Base-by-base conservation (phyloP, 768 basidiomycete genomes). In the Lyophyllum atratum region DNA sequence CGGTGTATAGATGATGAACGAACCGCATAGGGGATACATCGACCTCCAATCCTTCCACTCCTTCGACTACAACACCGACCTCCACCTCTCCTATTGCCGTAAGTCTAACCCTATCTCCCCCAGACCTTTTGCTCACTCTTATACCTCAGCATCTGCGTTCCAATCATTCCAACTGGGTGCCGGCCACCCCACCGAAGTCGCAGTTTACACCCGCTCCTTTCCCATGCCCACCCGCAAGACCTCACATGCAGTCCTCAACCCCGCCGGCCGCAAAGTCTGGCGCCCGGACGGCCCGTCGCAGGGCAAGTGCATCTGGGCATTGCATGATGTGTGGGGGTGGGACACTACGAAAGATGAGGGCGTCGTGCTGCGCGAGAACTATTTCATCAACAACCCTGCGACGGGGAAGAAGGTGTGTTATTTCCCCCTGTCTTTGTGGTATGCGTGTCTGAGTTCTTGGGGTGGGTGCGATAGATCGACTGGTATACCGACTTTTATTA, bases 301-400 rank as follows among this genome's bases (percentile, higher is more conserved):
- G 59, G 85, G 88, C 14, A 69, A 79, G 56, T 97, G 95, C 66
- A 62, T 95, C 3, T 96, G 95, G 95, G 88, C 92, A 64, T 82
- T 87, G 75, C 94, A 98, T 61, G 92, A 91, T 17, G 92, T 98
- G 4, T 99, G 97, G 96, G 84, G 86, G 0, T 98, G 89, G 87
- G 89, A 93, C 64, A 72, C 70, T 5, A 74, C 73, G 26, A 87
- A 85, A 63, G 71, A 85, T 14, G 78, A 84, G 58, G 87, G 86
- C 0, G 86, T 95, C 1, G 85, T 91, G 3, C 71, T 98, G 52
- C 80, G 90, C 47, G 92, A 93, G 67, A 90, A 80, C 60, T 98
- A 97, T 68, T 99, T 99, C 64, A 70, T 75, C 12, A 83, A 83
- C 54, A 76, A 93, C 67, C 90, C 92, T 1, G 63, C 66, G 54